Conservation (phyloP, 1,284 basidiomycete species). For the Phaffia rhodozyma region DNA sequence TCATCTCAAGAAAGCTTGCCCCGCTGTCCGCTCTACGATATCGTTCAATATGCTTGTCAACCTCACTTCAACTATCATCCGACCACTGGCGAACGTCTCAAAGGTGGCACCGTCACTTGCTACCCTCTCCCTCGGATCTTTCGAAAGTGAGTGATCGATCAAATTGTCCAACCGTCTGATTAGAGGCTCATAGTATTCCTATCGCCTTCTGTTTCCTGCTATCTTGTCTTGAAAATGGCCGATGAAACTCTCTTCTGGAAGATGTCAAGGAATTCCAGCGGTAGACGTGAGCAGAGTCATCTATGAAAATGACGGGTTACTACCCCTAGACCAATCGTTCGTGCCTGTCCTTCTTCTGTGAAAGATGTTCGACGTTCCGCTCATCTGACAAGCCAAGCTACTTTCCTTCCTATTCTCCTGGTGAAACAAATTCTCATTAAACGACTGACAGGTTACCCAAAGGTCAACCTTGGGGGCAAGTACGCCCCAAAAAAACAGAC, state of each 20-base stretch:
- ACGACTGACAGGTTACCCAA: conserved; percentile 4
- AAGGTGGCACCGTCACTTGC: conserved; percentile 9
- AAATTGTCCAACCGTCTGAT: background rate
- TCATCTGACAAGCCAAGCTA: background rate
- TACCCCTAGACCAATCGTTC: conserved; percentile 13
- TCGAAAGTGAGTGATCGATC: conserved; percentile 9
- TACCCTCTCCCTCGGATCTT: conserved; percentile 11
- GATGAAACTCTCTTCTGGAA: background rate
- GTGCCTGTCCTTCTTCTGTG: background rate
- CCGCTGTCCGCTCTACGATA: conserved; percentile 10
- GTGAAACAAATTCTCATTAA: too few relatives aligned
- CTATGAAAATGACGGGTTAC: conserved; percentile 8
- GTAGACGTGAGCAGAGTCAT: conserved; percentile 9
- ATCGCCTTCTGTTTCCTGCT: background rate
- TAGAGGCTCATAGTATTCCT: background rate
- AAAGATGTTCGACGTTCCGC: background rate
- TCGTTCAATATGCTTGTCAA: conserved; percentile 12
- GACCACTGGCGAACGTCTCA: conserved; percentile 3
- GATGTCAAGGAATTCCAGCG: conserved; percentile 11
- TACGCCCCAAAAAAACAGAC: conserved; percentile 5
- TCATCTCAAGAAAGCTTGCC: too few relatives aligned
- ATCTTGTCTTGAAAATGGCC: background rate
- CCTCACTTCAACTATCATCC: conserved; percentile 10
- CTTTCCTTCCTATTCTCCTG: too few relatives aligned
- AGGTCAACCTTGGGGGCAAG: conserved; percentile 12